Conservation (phyloP, 176 grass and related monocot species). For the Poa annua region DNA sequence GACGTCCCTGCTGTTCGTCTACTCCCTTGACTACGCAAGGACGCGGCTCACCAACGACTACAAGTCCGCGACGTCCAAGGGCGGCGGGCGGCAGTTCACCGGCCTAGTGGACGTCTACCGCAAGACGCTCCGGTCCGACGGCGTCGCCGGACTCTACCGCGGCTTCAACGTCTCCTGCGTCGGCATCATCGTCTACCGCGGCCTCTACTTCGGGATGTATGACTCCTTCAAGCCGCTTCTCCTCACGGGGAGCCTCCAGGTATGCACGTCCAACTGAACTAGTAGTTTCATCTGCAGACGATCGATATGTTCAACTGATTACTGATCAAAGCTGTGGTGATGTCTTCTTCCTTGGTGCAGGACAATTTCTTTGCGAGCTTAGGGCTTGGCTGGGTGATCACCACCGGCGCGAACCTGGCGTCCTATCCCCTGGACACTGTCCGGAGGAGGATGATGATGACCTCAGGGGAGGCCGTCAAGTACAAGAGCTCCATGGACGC, state of each 20-base stretch:
- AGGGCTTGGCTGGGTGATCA: constrained; percentile 36
- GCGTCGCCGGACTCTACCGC: constrained; percentile 63
- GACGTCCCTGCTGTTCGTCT: constrained; percentile 65
- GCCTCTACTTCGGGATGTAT: constrained; percentile 78
- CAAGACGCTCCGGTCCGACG: constrained; percentile 63
- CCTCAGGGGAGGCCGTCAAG: constrained; percentile 38
- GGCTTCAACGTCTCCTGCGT: constrained; percentile 67
- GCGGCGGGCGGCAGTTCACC: constrained; percentile 66
- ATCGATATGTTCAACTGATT: too few relatives aligned
- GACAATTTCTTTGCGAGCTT: constrained; percentile 42
- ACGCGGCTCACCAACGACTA: constrained; percentile 62
- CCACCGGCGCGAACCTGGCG: constrained; percentile 23
- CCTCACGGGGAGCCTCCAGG: constrained; percentile 25
- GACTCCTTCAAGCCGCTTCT: constrained; percentile 70
- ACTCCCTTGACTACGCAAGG: constrained; percentile 73
- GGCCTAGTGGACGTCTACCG: constrained; percentile 70
- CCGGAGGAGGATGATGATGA: constrained; percentile 49
- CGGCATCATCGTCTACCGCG: constrained; percentile 65
- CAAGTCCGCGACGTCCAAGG: constrained; percentile 39
- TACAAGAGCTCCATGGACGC: constrained; percentile 39
- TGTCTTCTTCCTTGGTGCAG: neutral
- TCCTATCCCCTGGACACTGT: constrained; percentile 39
- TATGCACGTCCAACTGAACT: too few relatives aligned
- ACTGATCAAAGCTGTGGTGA: too few relatives aligned
- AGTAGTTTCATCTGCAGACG: too few relatives aligned